phyloP scores from a whole-genome alignment of 192 early-diverging fungal species.

The Backusella circina region DNA sequence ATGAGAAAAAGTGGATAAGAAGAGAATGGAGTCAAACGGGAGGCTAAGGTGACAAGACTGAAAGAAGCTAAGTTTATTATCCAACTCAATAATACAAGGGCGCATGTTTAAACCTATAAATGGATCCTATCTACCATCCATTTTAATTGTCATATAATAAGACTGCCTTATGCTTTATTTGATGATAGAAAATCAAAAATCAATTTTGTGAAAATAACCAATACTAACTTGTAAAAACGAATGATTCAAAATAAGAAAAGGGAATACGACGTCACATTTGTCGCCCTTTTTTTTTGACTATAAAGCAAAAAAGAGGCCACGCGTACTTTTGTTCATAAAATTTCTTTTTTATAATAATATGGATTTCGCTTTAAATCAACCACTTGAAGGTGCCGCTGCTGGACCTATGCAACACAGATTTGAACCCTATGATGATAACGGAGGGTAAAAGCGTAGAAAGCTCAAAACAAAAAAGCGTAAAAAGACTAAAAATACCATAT shows the following conservation, averaged over 20 bases:
- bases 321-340: not conserved
- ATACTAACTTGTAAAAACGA: not conserved
- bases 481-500: not conserved
- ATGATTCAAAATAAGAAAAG: not conserved
- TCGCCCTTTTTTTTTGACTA: no score
- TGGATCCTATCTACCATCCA: no score
- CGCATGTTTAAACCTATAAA: no score
- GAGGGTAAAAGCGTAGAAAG: conserved; percentile 46
- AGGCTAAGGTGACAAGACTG: no score
- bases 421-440: conserved; percentile 90
- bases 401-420: conserved; percentile 67
- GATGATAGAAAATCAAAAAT: no score
- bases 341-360: not conserved
- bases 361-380: conserved; percentile 1
- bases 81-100: no score
- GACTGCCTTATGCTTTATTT: no score
- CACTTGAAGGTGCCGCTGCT: not conserved
- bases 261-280: not conserved
- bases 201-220: not conserved
- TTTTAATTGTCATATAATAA: no score
- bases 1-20: no score
- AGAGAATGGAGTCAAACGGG: no score
- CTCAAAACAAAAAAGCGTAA: not conserved
- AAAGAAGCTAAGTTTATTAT: no score
- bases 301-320: no score